A percentile compares a stretch with the other conserved stretches of the same genome.
Conservation (phyloP, 257 asterid genomes). For the Apocynum venetum region DNA sequence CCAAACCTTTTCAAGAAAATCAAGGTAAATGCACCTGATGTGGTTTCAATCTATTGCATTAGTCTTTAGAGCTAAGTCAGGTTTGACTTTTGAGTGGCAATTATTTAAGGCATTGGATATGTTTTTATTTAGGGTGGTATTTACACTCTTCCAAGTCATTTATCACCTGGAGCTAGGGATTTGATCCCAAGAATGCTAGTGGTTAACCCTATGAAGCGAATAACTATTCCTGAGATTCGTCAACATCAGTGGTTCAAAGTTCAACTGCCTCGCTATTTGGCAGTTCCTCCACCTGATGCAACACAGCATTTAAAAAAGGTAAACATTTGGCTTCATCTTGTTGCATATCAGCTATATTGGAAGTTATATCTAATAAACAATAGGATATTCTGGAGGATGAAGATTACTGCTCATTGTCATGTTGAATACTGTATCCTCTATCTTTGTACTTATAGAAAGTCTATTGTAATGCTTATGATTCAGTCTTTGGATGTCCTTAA, state of each 20-base stretch:
- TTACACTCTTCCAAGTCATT: conserved; percentile 93
- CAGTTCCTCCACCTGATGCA: conserved; percentile 82
- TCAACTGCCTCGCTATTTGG: conserved; percentile 85
- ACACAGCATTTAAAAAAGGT: conserved; percentile 67
- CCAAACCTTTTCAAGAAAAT: conserved; percentile 95
- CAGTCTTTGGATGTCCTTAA: neutral
- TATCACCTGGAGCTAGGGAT: conserved; percentile 81
- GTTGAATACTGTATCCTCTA: too few relatives aligned
- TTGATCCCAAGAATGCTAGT: conserved; percentile 81
- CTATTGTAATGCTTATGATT: neutral
- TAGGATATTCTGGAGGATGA: neutral
- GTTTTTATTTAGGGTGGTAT: conserved; percentile 56
- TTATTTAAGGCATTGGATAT: conserved; percentile 8
- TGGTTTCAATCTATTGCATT: conserved; percentile 15
- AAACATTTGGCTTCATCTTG: neutral
- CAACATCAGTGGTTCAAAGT: conserved; percentile 84
- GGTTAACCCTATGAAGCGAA: conserved; percentile 93
- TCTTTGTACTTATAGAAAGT: neutral
- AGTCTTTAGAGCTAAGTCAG: neutral
- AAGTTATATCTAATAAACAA: neutral
- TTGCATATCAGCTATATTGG: neutral
- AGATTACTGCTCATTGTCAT: neutral
- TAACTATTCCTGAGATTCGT: conserved; percentile 66
- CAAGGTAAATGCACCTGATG: conserved; percentile 50
- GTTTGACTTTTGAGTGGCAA: conserved; percentile 11